Conservation (phyloP, 768 basidiomycete genomes). For the Lactarius trivialis region DNA sequence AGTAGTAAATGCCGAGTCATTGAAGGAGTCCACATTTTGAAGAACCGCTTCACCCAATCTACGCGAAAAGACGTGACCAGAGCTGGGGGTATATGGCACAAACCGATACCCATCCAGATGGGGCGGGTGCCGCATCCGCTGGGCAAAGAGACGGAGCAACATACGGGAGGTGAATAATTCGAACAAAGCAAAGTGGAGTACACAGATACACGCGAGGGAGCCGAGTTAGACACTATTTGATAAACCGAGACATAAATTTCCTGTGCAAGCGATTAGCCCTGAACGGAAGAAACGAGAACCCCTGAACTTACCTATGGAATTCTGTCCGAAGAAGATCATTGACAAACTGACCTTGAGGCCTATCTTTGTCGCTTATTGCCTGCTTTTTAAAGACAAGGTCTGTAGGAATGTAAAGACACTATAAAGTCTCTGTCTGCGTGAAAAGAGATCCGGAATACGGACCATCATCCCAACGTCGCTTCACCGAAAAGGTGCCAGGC, state of each 20-base stretch:
- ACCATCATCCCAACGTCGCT: slow-evolving; percentile 95
- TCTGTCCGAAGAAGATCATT: slow-evolving; percentile 93
- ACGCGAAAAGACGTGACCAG: not conserved
- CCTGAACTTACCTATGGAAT: slow-evolving; percentile 72
- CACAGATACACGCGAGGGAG: not conserved
- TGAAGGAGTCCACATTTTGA: too few relatives aligned
- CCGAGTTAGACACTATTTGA: slow-evolving; percentile 50
- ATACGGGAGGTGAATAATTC: not conserved
- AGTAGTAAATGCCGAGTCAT: not conserved
- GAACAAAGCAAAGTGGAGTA: not conserved
- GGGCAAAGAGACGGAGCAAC: not conserved
- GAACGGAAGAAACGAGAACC: slow-evolving; percentile 1
- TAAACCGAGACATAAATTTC: slow-evolving; percentile 90
- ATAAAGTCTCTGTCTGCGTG: not conserved
- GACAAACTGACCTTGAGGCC: slow-evolving; percentile 73
- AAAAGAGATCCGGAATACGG: slow-evolving; percentile 24
- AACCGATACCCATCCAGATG: not conserved
- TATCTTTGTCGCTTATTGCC: slow-evolving; percentile 65
- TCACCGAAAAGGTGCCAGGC: slow-evolving; percentile 84
- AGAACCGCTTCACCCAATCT: not conserved
- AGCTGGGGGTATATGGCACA: not conserved
- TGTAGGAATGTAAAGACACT: slow-evolving; percentile 28
- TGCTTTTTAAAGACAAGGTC: slow-evolving; percentile 99
- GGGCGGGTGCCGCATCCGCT: not conserved
- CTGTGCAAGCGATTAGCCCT: slow-evolving; percentile 33